These are phyloP conservation scores for Zasmidium angulare DNA, from an alignment of 2,329 filamentous ascomycete genomes.

Conservation along the genomic window DNA sequence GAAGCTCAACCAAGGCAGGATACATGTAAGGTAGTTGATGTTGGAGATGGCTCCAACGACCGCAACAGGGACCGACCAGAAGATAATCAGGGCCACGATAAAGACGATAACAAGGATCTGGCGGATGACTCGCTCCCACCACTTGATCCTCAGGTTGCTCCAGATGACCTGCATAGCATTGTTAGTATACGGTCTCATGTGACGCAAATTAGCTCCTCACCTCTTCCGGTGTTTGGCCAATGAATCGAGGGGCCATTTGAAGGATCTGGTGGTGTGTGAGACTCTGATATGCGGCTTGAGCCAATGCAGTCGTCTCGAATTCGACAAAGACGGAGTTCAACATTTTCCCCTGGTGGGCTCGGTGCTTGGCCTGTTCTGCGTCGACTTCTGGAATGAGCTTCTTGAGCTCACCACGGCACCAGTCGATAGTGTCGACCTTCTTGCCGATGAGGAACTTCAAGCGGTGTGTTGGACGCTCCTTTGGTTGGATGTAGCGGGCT, in stretches of 20 bases:
- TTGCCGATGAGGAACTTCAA: constrained; percentile 72
- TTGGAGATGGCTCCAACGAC: constrained; percentile 86
- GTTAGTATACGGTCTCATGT: not conserved
- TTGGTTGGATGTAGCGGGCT: constrained; percentile 69
- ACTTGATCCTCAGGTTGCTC: constrained; percentile 77
- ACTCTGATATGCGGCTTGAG: constrained; percentile 83
- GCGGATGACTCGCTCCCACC: constrained; percentile 81
- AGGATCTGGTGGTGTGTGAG: constrained; percentile 83
- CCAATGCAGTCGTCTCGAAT: constrained; percentile 77
- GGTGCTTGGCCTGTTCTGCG: constrained; percentile 66
- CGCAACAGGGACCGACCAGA: constrained; percentile 78
- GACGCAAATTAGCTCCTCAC: not conserved
- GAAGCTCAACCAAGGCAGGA: constrained; percentile 67
- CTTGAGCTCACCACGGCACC: constrained; percentile 75
- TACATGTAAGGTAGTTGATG: constrained; percentile 57
- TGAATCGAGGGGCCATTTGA: constrained; percentile 82
- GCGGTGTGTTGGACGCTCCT: constrained; percentile 75
- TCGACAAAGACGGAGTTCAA: constrained; percentile 86
- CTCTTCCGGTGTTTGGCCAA: constrained; percentile 78
- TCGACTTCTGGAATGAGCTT: constrained; percentile 72
- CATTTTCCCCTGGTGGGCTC: constrained; percentile 60
- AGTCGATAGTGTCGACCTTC: constrained; percentile 93
- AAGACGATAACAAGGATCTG: constrained; percentile 53
- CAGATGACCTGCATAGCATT: constrained; percentile 65
- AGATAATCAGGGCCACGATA: constrained; percentile 75